Evolutionary conservation across 179 eudicot genomes (phyloP), one percentile per base, ranked within the genome.

Genomic region (Beta corolliflora): DNA sequence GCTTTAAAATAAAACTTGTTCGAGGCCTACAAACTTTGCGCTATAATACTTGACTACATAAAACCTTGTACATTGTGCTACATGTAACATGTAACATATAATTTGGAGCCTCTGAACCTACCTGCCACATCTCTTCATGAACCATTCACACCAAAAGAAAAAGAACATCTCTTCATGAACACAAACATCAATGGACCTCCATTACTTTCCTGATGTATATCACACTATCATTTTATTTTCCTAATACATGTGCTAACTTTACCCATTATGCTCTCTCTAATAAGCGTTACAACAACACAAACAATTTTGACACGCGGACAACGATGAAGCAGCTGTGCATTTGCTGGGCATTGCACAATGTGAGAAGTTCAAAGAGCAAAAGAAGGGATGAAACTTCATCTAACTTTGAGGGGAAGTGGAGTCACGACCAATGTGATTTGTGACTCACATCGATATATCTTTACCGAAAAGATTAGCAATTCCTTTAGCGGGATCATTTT

Each of bases 381-480:
- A 50, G 21, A 55, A 36, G 16, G 50, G 44, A 67, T 7, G 14
- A 14, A 46, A 25, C 48, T 23, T 11, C 59, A 52, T 52, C 63
- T 54, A 18, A 18, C 15, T 69, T 1, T 10, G 52, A 23, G 21
- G 13, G 41, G 41, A 58, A 75, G 16, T 15, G 72, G 56, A 31
- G 64, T 45, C 4, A 50, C 14, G 19, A 56, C 69, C 25, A 29
- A 4, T 64, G 53, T 54, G 25, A 70, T 29, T 54, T 18, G 41
- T 7, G 70, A 77, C n/a, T 88, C 83, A 80, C 45, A 61, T 8
- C n/a, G 95, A 89, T 71, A 96, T 91, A 80, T 94, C 94, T 88
- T 87, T 92, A 36, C 98, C 99, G 29, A 91, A 96, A 65, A 96
- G 98, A 73, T 82, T 87, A 31, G 93, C 65, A 21, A 94, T 94